phyloP scores from a whole-genome alignment of 306 rosid genomes.

The Rosa lucieae region DNA sequence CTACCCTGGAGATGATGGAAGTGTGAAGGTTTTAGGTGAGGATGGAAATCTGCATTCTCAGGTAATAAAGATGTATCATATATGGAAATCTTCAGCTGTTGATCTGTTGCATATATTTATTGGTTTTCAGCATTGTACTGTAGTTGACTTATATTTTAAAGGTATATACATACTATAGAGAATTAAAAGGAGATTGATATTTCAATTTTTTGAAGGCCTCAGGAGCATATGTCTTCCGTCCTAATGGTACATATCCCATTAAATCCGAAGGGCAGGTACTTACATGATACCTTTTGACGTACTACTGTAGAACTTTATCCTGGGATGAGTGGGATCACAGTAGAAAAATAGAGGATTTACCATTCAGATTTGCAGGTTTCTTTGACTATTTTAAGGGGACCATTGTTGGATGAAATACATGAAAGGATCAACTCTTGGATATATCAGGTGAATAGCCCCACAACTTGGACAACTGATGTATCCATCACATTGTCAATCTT shows the following conservation, averaged over 20 bases:
- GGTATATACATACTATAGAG: no score
- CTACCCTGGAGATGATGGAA: constrained; percentile 37
- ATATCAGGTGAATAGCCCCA: constrained; percentile 32
- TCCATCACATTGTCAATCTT: background rate
- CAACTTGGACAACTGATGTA: background rate
- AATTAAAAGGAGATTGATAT: no score
- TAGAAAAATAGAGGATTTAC: constrained; percentile 1
- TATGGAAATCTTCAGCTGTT: background rate
- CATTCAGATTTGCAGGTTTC: constrained; percentile 27
- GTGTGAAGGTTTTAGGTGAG: background rate
- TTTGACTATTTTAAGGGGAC: constrained; percentile 34
- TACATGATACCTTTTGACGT: background rate
- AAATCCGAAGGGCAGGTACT: constrained; percentile 26
- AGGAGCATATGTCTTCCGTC: constrained; percentile 41
- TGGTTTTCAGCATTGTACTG: no score
- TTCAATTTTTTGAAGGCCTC: constrained; percentile 24
- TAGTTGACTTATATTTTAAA: no score
- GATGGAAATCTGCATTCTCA: background rate
- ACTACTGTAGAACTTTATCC: background rate
- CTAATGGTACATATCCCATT: constrained; percentile 29
- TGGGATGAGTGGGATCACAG: background rate
- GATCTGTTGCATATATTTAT: background rate
- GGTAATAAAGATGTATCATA: constrained; percentile 17
- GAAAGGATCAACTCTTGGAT: constrained; percentile 41
- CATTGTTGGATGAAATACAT: constrained; percentile 44